Percentiles rank a stretch among this genome's conserved stretches.
Evolutionary conservation across 1,284 basidiomycete species (phyloP).

Genomic region (Meripilus lineatus): DNA sequence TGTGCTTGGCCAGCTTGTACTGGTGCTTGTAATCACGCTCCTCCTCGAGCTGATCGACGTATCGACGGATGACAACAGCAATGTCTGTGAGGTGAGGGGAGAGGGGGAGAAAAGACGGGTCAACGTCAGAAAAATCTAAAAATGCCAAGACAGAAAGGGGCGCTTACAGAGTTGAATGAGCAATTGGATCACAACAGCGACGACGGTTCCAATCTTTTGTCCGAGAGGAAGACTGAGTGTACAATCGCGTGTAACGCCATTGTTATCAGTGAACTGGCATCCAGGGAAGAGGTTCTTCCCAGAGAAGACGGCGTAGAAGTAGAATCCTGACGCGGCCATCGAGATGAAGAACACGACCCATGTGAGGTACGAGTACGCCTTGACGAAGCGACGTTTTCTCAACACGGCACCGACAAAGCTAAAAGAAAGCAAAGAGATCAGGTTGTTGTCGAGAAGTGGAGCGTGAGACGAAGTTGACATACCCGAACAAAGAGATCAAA

Average conservation of each 20-base stretch:
- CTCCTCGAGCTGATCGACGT: conserved; percentile 27
- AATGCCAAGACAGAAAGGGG: conserved; percentile 1
- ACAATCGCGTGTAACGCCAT: conserved; percentile 20
- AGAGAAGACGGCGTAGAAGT: conserved; percentile 24
- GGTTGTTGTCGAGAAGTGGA: background rate
- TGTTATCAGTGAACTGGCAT: conserved; percentile 15
- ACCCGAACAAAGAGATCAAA: conserved; percentile 49
- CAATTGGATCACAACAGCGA: conserved; percentile 33
- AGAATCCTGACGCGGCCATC: conserved; percentile 41
- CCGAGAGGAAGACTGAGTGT: conserved; percentile 17
- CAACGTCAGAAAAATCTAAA: background rate
- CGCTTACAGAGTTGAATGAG: conserved; percentile 47
- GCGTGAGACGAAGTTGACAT: conserved; percentile 17
- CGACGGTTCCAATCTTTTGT: conserved; percentile 24
- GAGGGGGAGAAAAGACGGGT: background rate
- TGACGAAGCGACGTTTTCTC: conserved; percentile 42
- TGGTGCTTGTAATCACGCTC: conserved; percentile 24
- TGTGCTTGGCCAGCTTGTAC: conserved; percentile 22
- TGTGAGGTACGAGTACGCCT: conserved; percentile 41
- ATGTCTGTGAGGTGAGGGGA: conserved; percentile 18
- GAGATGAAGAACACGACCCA: conserved; percentile 42
- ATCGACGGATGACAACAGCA: conserved; percentile 25
- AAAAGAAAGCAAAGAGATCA: conserved; percentile 5
- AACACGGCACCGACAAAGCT: conserved; percentile 47
- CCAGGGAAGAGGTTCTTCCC: conserved; percentile 22